phyloP scores from a whole-genome alignment of 176 grass and related monocot genomes.

The Oryza brachyantha region DNA sequence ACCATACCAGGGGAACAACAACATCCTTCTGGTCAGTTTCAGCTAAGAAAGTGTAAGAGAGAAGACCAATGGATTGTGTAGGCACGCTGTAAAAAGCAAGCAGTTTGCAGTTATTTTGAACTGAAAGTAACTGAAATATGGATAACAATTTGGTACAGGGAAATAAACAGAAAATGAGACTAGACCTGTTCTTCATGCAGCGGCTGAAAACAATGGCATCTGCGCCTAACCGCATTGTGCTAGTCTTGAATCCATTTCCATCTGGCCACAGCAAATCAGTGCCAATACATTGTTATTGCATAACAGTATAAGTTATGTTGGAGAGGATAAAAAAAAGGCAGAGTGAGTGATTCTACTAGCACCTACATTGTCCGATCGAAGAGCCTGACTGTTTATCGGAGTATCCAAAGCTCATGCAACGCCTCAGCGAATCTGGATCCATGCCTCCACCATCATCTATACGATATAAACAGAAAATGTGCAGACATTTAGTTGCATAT shows the following conservation, averaged over 20 bases:
- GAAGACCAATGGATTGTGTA: conserved; percentile 77
- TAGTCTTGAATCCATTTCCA: conserved; percentile 96
- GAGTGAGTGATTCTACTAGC: conserved; percentile 1
- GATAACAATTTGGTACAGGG: not conserved
- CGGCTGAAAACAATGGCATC: conserved; percentile 83
- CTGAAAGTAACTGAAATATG: not conserved
- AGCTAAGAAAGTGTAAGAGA: conserved; percentile 71
- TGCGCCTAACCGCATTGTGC: conserved; percentile 83
- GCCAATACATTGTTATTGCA: not conserved
- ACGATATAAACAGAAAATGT: conserved; percentile 13
- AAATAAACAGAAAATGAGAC: not conserved
- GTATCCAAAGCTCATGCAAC: conserved; percentile 91
- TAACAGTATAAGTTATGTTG: not conserved
- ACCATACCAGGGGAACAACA: conserved; percentile 63
- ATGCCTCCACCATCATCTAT: conserved; percentile 87
- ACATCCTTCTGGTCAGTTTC: conserved; percentile 58
- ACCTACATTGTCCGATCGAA: conserved; percentile 78
- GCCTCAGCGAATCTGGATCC: conserved; percentile 72
- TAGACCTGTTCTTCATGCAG: conserved; percentile 52
- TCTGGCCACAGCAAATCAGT: conserved; percentile 28
- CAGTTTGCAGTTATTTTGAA: not conserved
- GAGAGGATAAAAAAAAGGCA: not conserved
- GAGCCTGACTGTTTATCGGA: conserved; percentile 71
- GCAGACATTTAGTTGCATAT: conserved; percentile 8
- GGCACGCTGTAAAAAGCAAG: conserved; percentile 37